phyloP scores from a whole-genome alignment of 2,329 filamentous ascomycete genomes.

The Penicillium freii region DNA sequence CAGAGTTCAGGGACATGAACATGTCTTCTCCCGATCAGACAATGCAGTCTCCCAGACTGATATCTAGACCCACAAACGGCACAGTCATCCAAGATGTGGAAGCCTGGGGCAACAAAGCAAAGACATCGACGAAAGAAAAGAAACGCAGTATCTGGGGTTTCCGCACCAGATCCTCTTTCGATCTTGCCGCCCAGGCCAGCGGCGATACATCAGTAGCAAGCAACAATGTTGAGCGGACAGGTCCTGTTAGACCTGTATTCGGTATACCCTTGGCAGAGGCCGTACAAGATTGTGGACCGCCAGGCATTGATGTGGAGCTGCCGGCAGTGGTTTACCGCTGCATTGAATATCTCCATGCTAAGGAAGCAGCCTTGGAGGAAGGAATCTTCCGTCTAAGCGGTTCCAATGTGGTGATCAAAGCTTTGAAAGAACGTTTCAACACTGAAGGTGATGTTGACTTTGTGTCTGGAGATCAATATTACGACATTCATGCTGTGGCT shows the following conservation, averaged over 20 bases:
- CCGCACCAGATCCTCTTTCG: constrained; percentile 68
- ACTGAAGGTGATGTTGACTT: constrained; percentile 87
- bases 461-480: constrained; percentile 72
- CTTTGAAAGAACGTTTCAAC: constrained; percentile 89
- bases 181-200: constrained; percentile 45
- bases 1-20: constrained; percentile 30
- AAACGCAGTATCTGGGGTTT: constrained; percentile 70
- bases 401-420: constrained; percentile 93
- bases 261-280: constrained; percentile 83
- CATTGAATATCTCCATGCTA: constrained; percentile 84
- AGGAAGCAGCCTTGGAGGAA: constrained; percentile 80
- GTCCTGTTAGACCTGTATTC: constrained; percentile 70
- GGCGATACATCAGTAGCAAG: constrained; percentile 45
- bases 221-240: constrained; percentile 49
- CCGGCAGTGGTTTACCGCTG: constrained; percentile 94
- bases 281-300: constrained; percentile 73
- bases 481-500: constrained; percentile 94
- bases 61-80: constrained; percentile 82
- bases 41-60: constrained; percentile 51
- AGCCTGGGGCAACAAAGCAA: constrained; percentile 78
- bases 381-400: constrained; percentile 96
- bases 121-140: constrained; percentile 69
- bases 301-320: constrained; percentile 69
- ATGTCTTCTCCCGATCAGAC: constrained; percentile 29
- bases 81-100: constrained; percentile 77